A percentile compares a stretch with the other conserved stretches of the same genome.
phyloP scores from a whole-genome alignment of 495 filamentous ascomycete genomes.

The Aspergillus haitiensis region DNA sequence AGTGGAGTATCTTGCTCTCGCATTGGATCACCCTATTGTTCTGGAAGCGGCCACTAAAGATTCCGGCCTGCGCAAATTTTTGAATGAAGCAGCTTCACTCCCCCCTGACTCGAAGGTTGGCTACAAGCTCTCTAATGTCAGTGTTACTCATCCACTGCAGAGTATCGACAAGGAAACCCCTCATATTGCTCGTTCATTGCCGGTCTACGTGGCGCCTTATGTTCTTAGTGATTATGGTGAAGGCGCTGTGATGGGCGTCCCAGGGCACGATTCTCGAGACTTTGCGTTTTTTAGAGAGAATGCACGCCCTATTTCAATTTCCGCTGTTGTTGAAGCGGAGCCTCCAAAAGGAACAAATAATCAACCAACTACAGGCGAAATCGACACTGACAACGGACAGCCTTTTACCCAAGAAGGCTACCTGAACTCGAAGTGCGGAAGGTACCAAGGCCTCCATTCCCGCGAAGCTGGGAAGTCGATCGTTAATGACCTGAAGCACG shows the following conservation, averaged over 20 bases:
- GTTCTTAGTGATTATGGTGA: conserved; percentile 87
- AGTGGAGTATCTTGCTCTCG: conserved; percentile 80
- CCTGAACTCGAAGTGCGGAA: conserved; percentile 44
- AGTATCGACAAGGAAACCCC: conserved; percentile 53
- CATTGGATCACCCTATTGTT: conserved; percentile 71
- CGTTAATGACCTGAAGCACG: conserved; percentile 51
- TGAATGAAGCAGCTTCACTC: conserved; percentile 60
- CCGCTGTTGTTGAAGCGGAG: conserved; percentile 46
- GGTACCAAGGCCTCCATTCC: conserved; percentile 57
- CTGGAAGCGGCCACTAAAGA: conserved; percentile 57
- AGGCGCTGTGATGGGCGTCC: conserved; percentile 90
- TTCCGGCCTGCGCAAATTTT: conserved; percentile 60
- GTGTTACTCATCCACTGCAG: conserved; percentile 64
- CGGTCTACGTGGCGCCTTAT: conserved; percentile 80
- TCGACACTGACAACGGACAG: conserved; percentile 38
- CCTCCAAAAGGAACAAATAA: conserved; percentile 29
- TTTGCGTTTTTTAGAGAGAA: conserved; percentile 78
- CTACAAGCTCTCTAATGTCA: conserved; percentile 60
- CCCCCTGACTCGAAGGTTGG: conserved; percentile 74
- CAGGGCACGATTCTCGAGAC: conserved; percentile 77
- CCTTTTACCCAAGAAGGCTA: conserved; percentile 49
- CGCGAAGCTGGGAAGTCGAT: conserved; percentile 62
- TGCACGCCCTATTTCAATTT: conserved; percentile 50
- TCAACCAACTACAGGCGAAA: conserved; percentile 34
- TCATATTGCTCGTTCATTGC: conserved; percentile 55